phyloP scores from a whole-genome alignment of 495 filamentous ascomycete genomes.

The Aspergillus conjunctus region DNA sequence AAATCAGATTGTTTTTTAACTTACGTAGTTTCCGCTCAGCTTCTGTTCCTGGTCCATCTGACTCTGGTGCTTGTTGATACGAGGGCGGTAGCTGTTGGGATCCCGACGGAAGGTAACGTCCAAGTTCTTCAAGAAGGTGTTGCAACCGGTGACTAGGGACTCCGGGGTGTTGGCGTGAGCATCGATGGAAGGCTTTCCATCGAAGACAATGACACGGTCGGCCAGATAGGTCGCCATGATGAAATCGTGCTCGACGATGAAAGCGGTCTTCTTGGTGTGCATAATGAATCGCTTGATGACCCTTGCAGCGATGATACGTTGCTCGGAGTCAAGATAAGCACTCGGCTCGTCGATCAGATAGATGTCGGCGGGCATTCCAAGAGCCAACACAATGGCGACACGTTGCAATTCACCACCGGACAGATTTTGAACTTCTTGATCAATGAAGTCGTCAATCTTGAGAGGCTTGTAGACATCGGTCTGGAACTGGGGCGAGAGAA shows the following conservation, averaged over 20 bases:
- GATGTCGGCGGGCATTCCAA: constrained; percentile 95
- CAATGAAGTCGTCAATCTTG: constrained; percentile 97
- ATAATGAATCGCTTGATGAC: constrained; percentile 99
- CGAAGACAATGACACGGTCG: constrained; percentile 97
- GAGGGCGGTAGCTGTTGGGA: constrained; percentile 90
- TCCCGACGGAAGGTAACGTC: constrained; percentile 98
- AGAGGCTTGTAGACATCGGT: constrained; percentile 99
- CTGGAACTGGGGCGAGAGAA: constrained; percentile 96
- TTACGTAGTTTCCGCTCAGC: constrained; percentile 84
- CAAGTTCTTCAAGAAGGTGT: constrained; percentile 90
- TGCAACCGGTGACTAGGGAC: constrained; percentile 92
- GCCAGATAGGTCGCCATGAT: constrained; percentile 99
- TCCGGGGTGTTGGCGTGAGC: constrained; percentile 87
- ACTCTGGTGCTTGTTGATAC: constrained; percentile 96
- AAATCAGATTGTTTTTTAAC: constrained; percentile 38
- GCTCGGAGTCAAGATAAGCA: constrained; percentile 96
- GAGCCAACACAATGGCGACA: constrained; percentile 94
- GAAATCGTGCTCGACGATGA: constrained; percentile 99
- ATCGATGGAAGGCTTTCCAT: constrained; percentile 85
- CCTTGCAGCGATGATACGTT: constrained; percentile 94
- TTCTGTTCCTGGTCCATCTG: constrained; percentile 99
- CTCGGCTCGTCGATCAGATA: constrained; percentile 97
- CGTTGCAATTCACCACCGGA: constrained; percentile 99
- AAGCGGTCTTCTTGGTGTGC: constrained; percentile 99
- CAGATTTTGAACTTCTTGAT: constrained; percentile 97